phyloP scores from a whole-genome alignment of 805 yeast genomes.

The Kurtzmaniella cleridarum region DNA sequence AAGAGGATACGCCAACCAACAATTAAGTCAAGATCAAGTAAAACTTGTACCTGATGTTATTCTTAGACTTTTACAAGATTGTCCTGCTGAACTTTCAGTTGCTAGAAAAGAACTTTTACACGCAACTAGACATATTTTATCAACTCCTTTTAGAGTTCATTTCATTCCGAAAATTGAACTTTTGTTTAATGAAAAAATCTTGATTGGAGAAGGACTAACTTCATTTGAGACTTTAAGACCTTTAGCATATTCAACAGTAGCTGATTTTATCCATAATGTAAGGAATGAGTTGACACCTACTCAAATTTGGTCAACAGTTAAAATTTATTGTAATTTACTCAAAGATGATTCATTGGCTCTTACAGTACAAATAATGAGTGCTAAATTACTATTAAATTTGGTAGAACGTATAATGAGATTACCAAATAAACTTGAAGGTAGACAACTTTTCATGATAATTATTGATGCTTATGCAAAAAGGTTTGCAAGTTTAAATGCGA shows the following conservation, averaged over 20 bases:
- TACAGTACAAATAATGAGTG: conserved; percentile 95
- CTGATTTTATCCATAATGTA: conserved; percentile 91
- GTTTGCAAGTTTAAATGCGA: conserved; percentile 68
- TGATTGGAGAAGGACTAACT: conserved; percentile 91
- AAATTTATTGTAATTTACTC: conserved; percentile 71
- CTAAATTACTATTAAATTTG: conserved; percentile 78
- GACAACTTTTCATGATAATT: conserved; percentile 79
- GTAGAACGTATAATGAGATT: conserved; percentile 83
- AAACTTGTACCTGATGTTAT: conserved; percentile 81
- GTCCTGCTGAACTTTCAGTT: conserved; percentile 88
- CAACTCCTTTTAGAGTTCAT: conserved; percentile 77
- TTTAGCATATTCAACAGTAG: conserved; percentile 89
- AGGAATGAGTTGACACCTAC: conserved; percentile 74
- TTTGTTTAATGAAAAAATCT: conserved; percentile 77
- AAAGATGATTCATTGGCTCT: conserved; percentile 78
- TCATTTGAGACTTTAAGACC: conserved; percentile 88
- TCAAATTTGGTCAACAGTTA: conserved; percentile 84
- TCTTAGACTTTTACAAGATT: conserved; percentile 81
- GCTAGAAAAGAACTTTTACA: conserved; percentile 91
- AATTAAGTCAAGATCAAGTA: conserved; percentile 37
- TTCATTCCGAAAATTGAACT: conserved; percentile 84
- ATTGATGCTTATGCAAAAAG: conserved; percentile 85
- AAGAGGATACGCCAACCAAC: conserved; percentile 70
- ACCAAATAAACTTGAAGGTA: conserved; percentile 74
- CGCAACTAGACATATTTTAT: conserved; percentile 90